These are phyloP conservation scores for Leucogyrophana mollusca DNA, from an alignment of 768 basidiomycete genomes.

Conservation along the genomic window DNA sequence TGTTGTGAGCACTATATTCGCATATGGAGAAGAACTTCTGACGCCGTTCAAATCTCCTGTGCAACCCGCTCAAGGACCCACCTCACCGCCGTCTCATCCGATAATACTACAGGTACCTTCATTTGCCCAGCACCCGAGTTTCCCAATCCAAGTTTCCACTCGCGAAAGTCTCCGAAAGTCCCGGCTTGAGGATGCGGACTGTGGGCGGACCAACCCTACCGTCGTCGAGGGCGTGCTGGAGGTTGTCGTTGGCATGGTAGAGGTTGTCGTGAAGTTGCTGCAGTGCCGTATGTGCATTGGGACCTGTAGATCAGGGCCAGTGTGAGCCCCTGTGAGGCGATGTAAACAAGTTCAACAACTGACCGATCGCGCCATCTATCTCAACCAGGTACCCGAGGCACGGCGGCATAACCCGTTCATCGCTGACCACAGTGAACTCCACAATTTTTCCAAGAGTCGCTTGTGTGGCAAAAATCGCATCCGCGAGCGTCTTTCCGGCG, in stretches of 20 bases:
- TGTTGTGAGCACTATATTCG: too few species aligned
- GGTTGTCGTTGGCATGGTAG: neutral
- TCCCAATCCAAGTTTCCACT: neutral
- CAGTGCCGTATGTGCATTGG: neutral
- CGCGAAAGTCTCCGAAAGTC: conserved; percentile 4
- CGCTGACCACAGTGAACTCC: neutral
- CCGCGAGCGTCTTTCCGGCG: conserved; percentile 11
- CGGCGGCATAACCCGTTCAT: conserved; percentile 3
- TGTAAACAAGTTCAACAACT: neutral
- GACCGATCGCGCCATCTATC: conserved; percentile 7
- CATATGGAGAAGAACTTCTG: too few species aligned
- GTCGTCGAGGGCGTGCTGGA: neutral
- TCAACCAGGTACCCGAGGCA: conserved; percentile 9
- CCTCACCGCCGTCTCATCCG: neutral
- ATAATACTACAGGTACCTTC: conserved; percentile 3
- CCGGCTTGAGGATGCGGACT: conserved; percentile 1
- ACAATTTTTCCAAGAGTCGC: neutral
- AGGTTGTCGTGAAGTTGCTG: conserved; percentile 2
- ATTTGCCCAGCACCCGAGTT: neutral
- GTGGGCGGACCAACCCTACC: neutral
- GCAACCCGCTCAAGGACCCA: conserved; percentile 3
- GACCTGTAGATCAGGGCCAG: neutral
- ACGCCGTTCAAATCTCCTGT: too few species aligned
- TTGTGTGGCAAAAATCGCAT: conserved; percentile 4
- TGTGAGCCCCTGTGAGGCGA: too few species aligned